Base-by-base conservation (phyloP, 2,329 filamentous ascomycete genomes). In the Penicillium psychrosexuale region DNA sequence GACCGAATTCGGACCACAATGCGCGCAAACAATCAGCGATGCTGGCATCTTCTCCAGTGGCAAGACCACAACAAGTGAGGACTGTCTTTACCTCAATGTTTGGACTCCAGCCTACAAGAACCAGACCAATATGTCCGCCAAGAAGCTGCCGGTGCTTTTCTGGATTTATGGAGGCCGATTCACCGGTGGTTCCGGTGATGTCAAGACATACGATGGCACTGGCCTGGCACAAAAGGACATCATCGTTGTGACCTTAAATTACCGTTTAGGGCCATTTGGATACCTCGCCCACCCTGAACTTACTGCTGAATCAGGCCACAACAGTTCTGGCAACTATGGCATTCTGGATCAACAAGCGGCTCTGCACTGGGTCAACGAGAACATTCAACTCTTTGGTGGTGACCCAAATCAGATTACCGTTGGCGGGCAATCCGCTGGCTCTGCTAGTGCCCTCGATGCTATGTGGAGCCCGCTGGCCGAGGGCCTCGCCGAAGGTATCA, bases 11-110 rank as follows among this genome's bases (percentile, higher is more conserved):
- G 22, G 22, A 24, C 22, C 22, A 24, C 22, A 24, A 24, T 24
- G 22, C 22, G 22, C 22, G 22, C 22, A 24, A 24, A 24, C 22
- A 4, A 24, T 42, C 31, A 56, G 58, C n/a, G 33, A 31, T 7
- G 56, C 59, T 7, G 62, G 61, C n/a, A 64, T 64, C 44, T 64
- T 64, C 57, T 55, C 51, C 11, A 57, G 55, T n/a, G 50, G 50
- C 3, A 53, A 57, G 82, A 42, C 31, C 27, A 52, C 43, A 6
- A 50, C 52, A 8, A 55, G 52, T 53, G 69, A 72, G 39, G 69
- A 72, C 56, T 72, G 70, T 47, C 59, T 73, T 34, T 69, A 66
- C 46, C 58, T 73, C 34, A 72, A 72, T 52, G 60, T 73, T 46
- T 72, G 67, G 69, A 68, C 65, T 9, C 60, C 65, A 1, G 68